A percentile compares a stretch with the other conserved stretches of the same genome.
phyloP scores from a whole-genome alignment of 441 rosid genomes.

The Corymbia calophylla region DNA sequence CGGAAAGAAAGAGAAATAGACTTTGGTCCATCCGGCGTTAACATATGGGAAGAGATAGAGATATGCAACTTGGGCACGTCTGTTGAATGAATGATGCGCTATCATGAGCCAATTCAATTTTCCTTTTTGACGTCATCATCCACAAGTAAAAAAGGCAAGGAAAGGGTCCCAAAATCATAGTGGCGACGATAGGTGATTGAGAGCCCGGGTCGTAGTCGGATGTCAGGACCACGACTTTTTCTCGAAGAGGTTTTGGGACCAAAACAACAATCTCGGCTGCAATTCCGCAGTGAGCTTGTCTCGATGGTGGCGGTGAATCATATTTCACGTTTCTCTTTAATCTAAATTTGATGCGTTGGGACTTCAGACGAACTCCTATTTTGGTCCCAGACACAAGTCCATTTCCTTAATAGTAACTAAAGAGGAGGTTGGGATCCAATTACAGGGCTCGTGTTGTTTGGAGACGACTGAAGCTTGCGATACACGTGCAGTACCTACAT shows the following conservation, averaged over 20 bases:
- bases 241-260: not conserved
- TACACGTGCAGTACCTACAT: not conserved
- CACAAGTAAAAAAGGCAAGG: not conserved
- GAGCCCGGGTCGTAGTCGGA: not conserved
- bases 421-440: not conserved
- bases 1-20: not conserved
- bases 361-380: not conserved
- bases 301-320: not conserved
- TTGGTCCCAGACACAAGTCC: not conserved
- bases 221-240: not conserved
- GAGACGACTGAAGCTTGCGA: not conserved
- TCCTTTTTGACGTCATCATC: not conserved
- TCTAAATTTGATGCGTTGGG: rapidly evolving
- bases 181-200: not conserved
- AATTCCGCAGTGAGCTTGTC: not conserved
- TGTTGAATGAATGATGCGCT: not conserved
- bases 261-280: not conserved
- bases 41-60: not conserved
- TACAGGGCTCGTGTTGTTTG: not conserved
- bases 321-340: not conserved
- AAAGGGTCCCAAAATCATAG: not conserved
- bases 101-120: not conserved
- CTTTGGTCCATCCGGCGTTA: not conserved
- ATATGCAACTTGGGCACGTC: not conserved
- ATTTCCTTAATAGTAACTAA: not conserved